These are phyloP conservation scores for Rhododendron williamsianum DNA, from an alignment of 148 eudicot species.

Conservation along the genomic window DNA sequence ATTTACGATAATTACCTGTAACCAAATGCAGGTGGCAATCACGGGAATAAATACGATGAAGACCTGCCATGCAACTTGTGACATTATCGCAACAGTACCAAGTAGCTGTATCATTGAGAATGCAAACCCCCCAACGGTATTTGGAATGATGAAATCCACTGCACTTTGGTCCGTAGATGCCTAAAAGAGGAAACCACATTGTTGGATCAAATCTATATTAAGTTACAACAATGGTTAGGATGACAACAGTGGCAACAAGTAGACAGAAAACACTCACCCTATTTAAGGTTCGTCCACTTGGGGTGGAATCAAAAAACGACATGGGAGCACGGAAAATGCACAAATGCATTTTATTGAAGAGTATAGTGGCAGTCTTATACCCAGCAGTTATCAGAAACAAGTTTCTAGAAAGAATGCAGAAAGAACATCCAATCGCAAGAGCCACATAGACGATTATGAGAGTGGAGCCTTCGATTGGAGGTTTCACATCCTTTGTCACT, in stretches of 20 bases:
- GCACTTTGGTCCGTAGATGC: constrained; percentile 55
- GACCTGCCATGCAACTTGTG: constrained; percentile 50
- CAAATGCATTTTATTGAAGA: constrained; percentile 52
- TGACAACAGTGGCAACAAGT: neutral
- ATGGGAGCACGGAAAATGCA: constrained; percentile 61
- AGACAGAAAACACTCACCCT: constrained; percentile 28
- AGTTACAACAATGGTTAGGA: neutral
- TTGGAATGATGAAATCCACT: constrained; percentile 33
- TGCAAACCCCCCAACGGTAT: constrained; percentile 26
- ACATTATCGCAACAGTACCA: constrained; percentile 42
- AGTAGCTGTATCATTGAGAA: constrained; percentile 35
- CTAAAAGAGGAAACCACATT: constrained; percentile 19
- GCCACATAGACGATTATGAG: constrained; percentile 39
- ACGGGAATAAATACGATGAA: constrained; percentile 46
- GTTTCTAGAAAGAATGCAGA: constrained; percentile 41
- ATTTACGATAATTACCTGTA: constrained; percentile 21
- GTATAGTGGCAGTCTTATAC: constrained; percentile 43
- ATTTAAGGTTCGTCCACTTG: constrained; percentile 51
- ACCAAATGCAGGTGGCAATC: constrained; percentile 33
- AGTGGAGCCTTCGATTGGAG: constrained; percentile 31
- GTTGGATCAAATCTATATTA: neutral
- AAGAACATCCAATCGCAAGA: constrained; percentile 44
- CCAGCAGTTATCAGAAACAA: constrained; percentile 36
- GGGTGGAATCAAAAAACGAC: constrained; percentile 64
- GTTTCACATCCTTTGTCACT: constrained; percentile 30